Base-by-base conservation (phyloP, 352 stramenopile genomes). In the Phytophthora pinifolia region DNA sequence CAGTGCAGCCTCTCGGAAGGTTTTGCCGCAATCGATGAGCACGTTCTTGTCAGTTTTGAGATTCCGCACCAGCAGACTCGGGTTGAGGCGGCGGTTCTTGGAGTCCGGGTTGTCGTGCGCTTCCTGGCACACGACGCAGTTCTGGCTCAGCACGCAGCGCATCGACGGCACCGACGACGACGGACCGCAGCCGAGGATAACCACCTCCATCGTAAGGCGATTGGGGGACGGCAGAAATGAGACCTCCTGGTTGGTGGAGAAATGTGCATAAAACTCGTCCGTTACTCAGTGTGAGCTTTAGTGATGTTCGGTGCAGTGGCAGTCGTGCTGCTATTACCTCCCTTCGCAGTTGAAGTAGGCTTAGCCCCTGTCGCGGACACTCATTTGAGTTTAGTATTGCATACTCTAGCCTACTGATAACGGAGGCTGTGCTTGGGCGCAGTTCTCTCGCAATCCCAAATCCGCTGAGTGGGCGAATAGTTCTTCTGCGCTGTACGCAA, bases 1-100 rank as follows among this genome's bases (percentile, higher is more conserved):
- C 36, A 94, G 65, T 35, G 85, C 72, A 7, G 76, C 60, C 49
- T 94, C 79, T n/a, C 83, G 79, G 59, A 96, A 96, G 15, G 87
- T 96, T 56, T 96, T 96, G 50, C 87, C 87, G 59, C 80, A 92
- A 64, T 96, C 87, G 31, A 96, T 79, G 38, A 94, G 78, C 15
- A 95, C 69, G 50, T 91, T 89, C 15, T 51, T 54, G 45, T 69
- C 44, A 3, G 17, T 51, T 8, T 46, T 54, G 10, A 74, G 45
- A 60, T 85, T 72, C 25, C 78, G 81, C 32, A 94, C 72, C 29
- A 94, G 74, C 46, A 94, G 54, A 57, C 79, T 90, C 38, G 85
- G 85, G 42, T 93, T 94, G 31, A 88, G 54, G 17, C 85, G 83
- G 30, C 82, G 83, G 59, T 94, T 94, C 46, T 77, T 86, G 15